A percentile compares a stretch with the other conserved stretches of the same genome.
Evolutionary conservation across 2,329 filamentous ascomycete genomes (phyloP).

Genomic region (Alternaria triticina): DNA sequence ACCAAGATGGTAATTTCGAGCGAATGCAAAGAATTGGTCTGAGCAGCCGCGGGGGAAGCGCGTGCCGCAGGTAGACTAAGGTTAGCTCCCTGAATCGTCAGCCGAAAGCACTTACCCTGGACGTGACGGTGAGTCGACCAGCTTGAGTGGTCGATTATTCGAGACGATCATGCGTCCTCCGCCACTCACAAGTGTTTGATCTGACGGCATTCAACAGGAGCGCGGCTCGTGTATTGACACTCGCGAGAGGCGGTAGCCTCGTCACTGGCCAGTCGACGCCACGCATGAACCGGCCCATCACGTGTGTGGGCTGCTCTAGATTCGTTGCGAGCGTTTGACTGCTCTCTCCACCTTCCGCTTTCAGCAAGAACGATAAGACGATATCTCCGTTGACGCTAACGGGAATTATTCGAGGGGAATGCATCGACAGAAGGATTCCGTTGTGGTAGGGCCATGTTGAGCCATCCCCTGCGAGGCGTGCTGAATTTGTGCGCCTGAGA

Average conservation of each 20-base stretch:
- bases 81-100: neutral
- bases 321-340: neutral
- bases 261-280: neutral
- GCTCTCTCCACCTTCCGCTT: neutral
- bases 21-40: neutral
- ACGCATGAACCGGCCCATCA: neutral
- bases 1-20: neutral
- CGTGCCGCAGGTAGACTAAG: neutral
- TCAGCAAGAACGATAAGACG: neutral
- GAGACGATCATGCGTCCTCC: neutral
- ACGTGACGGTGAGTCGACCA: neutral
- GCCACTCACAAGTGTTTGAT: neutral
- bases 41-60: neutral
- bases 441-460: neutral
- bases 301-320: neutral
- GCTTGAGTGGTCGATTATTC: conserved; percentile 2
- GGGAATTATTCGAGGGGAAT: neutral
- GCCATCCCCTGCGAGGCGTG: neutral
- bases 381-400: neutral
- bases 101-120: neutral
- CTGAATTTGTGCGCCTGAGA: neutral
- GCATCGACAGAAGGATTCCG: neutral
- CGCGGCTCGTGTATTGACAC: neutral
- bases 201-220: neutral
- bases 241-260: neutral